Evolutionary conservation across 2,329 filamentous ascomycete species (phyloP), one percentile per base, ranked within the genome.

Genomic region (Epichloe coenophiala): DNA sequence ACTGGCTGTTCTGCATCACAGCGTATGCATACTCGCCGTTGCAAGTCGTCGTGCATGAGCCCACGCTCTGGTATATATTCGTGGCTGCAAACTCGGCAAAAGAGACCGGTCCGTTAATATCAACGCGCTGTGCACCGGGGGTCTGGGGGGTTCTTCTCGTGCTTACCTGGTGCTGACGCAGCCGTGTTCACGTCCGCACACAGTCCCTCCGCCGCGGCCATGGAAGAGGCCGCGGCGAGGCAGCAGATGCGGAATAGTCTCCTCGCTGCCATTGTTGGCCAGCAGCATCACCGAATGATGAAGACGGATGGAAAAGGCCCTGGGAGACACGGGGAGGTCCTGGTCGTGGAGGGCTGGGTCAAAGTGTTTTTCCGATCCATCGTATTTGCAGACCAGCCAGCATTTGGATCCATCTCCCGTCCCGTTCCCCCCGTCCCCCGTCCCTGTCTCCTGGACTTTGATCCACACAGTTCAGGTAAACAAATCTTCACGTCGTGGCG

Each of bases 61-160:
- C 50, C 8, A 21, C 45, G 41, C 50, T 51, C 19, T 51, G 50
- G 27, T 45, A 51, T 12, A 47, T 17, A 37, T 51, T 42, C 17
- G 40, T 19, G 9, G 5, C 50, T 51, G 45, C 27, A 31, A 31
- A 31, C 3, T 31, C 27, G 27, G 27, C 7, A 9, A 31, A 4
- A 1, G 3, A 31, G 27, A 31, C 27, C 27, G 27, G 27, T 31
- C 27, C 27, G 27, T 31, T 4, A 31, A 31, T 11, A 11, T 31
- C 27, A 31, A 31, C 27, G 27, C 27, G 27, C 27, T 4, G 0
- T 31, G 8, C 27, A 31, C 27, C 4, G 27, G 8, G 27, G 27
- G 17, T 17, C 11, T 11, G 4, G 8, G 27, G 8, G 27, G 27
- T 0, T 31, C 27, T 31, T 11, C 27, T 31, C 27, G 27, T 11